Evolutionary conservation across 164 flowering plant genomes (phyloP).

Genomic region (Platanus orientalis): DNA sequence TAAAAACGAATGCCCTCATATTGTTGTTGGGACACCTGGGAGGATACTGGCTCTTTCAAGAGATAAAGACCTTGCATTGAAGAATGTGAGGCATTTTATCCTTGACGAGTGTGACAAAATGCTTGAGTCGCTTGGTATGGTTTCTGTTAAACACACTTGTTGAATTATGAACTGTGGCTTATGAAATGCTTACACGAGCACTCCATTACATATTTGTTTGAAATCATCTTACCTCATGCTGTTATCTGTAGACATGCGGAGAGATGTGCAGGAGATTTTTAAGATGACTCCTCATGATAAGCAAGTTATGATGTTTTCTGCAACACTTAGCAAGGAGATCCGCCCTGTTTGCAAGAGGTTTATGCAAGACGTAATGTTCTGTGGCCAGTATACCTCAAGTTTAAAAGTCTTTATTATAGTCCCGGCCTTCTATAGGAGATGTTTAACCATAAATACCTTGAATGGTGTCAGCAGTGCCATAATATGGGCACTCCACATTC

Average conservation of each 20-base stretch:
- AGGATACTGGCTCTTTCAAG: slow-evolving; percentile 79
- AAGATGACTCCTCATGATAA: slow-evolving; percentile 99
- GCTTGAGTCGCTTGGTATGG: slow-evolving; percentile 95
- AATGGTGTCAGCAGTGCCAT: slow-evolving; percentile 13
- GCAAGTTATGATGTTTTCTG: too few relatives aligned
- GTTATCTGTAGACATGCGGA: slow-evolving; percentile 75
- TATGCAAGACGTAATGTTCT: slow-evolving; percentile 99
- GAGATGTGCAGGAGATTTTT: slow-evolving; percentile 96
- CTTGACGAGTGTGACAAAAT: slow-evolving; percentile 98
- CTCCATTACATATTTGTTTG: too few relatives aligned
- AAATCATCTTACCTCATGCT: not conserved
- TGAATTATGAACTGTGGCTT: too few relatives aligned
- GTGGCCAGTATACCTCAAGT: slow-evolving; percentile 51
- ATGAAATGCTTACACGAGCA: too few relatives aligned
- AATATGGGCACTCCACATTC: not conserved
- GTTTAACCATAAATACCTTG: slow-evolving; percentile 8
- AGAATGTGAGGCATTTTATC: slow-evolving; percentile 94
- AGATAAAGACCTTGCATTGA: slow-evolving; percentile 88
- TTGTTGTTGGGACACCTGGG: slow-evolving; percentile 99
- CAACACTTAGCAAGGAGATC: too few relatives aligned
- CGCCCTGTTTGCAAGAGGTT: too few relatives aligned
- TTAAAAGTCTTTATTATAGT: too few relatives aligned
- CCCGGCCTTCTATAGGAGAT: slow-evolving; percentile 31
- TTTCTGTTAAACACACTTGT: not conserved
- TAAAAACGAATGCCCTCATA: slow-evolving; percentile 93